phyloP scores from a whole-genome alignment of 208 protist species.

The Crithidia expoeki region DNA sequence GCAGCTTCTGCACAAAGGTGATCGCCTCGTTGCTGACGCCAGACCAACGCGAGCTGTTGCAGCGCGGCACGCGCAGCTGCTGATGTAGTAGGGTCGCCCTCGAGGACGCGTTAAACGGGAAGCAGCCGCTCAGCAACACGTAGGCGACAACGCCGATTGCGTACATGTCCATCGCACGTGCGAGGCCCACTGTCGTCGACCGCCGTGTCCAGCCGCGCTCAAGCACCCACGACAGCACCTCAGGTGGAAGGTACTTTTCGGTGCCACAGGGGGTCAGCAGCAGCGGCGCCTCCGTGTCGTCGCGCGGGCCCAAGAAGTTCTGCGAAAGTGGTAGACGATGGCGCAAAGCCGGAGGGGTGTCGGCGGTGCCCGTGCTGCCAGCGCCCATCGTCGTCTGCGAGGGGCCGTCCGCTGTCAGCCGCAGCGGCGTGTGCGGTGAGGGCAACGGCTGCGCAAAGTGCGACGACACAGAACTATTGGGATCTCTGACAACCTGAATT shows the following conservation, averaged over 20 bases:
- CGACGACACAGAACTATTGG: not conserved
- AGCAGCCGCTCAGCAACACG: constrained; percentile 83
- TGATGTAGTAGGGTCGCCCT: constrained; percentile 65
- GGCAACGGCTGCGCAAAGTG: not conserved
- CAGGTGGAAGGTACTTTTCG: constrained; percentile 79
- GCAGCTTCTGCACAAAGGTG: constrained; percentile 66
- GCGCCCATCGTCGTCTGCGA: constrained; percentile 6
- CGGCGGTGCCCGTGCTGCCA: not conserved
- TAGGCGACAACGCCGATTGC: constrained; percentile 79
- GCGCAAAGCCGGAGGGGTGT: constrained; percentile 7
- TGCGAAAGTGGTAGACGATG: not conserved
- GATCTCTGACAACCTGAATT: not conserved
- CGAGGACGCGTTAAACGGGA: constrained; percentile 77
- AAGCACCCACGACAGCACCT: constrained; percentile 76
- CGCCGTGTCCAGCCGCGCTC: constrained; percentile 47
- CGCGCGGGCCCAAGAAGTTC: not conserved
- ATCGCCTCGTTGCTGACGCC: constrained; percentile 65
- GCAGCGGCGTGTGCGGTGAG: constrained; percentile 4
- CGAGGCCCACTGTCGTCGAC: constrained; percentile 48
- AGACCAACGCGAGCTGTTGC: constrained; percentile 65
- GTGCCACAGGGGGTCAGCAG: constrained; percentile 78
- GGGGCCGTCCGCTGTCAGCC: not conserved
- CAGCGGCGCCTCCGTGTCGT: constrained; percentile 45
- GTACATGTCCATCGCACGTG: constrained; percentile 75
- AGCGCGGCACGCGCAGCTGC: constrained; percentile 67